Percentiles rank a stretch among this genome's conserved stretches.
phyloP scores from a whole-genome alignment of 1,284 basidiomycete genomes.

The Omphalotus olearius region DNA sequence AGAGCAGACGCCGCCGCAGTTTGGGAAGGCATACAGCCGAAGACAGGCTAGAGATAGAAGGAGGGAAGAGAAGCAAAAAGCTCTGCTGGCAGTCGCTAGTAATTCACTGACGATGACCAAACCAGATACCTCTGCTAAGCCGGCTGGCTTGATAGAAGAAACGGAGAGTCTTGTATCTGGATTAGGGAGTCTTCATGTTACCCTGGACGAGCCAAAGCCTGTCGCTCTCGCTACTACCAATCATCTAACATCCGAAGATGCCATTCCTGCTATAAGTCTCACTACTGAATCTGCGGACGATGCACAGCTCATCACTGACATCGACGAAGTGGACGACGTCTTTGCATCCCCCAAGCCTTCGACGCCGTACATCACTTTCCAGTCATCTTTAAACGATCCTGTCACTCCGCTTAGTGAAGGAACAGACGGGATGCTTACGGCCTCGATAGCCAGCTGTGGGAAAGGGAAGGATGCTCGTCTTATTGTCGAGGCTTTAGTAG shows the following conservation, averaged over 20 bases:
- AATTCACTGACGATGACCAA: not conserved
- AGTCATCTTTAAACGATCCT: conserved; percentile 9
- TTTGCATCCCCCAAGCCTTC: conserved; percentile 30
- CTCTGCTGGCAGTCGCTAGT: conserved; percentile 21
- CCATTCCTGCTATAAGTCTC: conserved; percentile 18
- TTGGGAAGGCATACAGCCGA: conserved; percentile 29
- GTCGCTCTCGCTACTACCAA: not conserved
- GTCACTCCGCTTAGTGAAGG: conserved; percentile 1
- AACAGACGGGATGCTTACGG: not conserved
- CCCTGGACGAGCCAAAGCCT: conserved; percentile 17
- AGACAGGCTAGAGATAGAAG: conserved; percentile 48
- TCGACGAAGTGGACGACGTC: conserved; percentile 34
- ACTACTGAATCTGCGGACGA: conserved; percentile 5
- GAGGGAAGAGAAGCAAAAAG: conserved; percentile 33
- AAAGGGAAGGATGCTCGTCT: conserved; percentile 33
- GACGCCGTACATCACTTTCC: conserved; percentile 10
- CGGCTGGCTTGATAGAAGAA: no score
- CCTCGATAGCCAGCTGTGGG: not conserved
- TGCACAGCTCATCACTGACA: conserved; percentile 13
- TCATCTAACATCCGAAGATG: conserved; percentile 11
- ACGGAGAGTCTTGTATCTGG: conserved; percentile 18
- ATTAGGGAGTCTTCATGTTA: conserved; percentile 30
- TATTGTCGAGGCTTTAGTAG: conserved; percentile 77
- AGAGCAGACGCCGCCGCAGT: conserved; percentile 14
- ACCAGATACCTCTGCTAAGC: not conserved